Evolutionary conservation across 2,329 filamentous ascomycete genomes (phyloP), one percentile per base, ranked within the genome.

Genomic region (Escovopsis sp.): DNA sequence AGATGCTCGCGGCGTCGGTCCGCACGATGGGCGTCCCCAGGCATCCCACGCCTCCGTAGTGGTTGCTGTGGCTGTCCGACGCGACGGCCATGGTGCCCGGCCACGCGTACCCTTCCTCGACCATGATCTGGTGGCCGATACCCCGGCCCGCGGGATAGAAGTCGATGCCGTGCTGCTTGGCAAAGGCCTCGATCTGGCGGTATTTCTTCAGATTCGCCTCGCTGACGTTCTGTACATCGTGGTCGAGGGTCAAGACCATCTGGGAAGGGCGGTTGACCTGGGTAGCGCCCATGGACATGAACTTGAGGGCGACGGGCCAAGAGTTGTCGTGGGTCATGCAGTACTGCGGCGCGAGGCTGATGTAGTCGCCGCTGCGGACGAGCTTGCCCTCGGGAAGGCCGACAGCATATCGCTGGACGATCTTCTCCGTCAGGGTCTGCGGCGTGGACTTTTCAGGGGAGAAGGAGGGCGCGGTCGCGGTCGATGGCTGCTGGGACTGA

Each of bases 111-210:
- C 84, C 52, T 30, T 58, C 52, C 58, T 95, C 87, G 30, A 39
- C 76, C 82, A 91, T 87, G 51, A 89, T 80, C 59, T 95, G 89
- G 58, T 95, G 89, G 1, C 88, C 88, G 53, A 94, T 94, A 12
- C 85, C 85, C 37, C 76, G 63, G 1, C 84, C 84, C 1, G 84
- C 80, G 1, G 79, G 79, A 52, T 81, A 93, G 56, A 88, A 86
- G 43, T 78, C 68, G 1, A 94, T 72, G 2, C 82, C 83, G 45
- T 95, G 84, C 47, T 76, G 69, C 53, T 72, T 70, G 1, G 85
- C 88, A 62, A 96, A 94, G 46, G 78, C 72, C 56, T 91, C 77
- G 41, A 95, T 94, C 53, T 82, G 73, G 13, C 60, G 56, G 59
- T 94, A 95, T 55, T 95, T 95, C 53, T 80, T 78, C 35, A 94